A percentile compares a stretch with the other conserved stretches of the same genome.
phyloP scores from a whole-genome alignment of 2,329 filamentous ascomycete species.

The Paramyrothecium roridum region DNA sequence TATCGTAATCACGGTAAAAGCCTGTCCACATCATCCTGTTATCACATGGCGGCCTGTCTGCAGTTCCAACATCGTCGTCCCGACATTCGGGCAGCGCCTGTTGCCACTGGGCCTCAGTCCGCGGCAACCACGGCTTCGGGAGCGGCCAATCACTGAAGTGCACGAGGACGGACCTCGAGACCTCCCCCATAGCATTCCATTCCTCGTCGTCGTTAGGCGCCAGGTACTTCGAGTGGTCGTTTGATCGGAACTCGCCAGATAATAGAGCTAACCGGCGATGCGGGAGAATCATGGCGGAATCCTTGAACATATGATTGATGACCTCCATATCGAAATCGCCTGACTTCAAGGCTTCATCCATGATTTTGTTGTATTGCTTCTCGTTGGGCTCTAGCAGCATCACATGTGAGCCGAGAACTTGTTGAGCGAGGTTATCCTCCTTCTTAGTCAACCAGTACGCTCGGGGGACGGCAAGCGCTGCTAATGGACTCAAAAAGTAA shows the following conservation, averaged over 20 bases:
- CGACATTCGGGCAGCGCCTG: slow-evolving; percentile 1
- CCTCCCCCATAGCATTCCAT: slow-evolving; percentile 3
- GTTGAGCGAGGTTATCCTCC: not conserved
- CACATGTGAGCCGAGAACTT: slow-evolving; percentile 5
- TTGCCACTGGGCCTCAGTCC: slow-evolving; percentile 4
- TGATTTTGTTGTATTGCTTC: slow-evolving; percentile 1
- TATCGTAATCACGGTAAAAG: slow-evolving; percentile 3
- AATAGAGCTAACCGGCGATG: slow-evolving; percentile 7
- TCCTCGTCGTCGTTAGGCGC: slow-evolving; percentile 3
- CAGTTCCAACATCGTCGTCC: not conserved
- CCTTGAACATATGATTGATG: slow-evolving; percentile 9
- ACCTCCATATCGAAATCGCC: slow-evolving; percentile 11
- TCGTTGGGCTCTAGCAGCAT: slow-evolving; percentile 8
- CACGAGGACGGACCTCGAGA: not conserved
- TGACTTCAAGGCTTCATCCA: slow-evolving; percentile 4
- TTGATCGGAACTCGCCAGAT: slow-evolving; percentile 5
- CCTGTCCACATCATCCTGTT: slow-evolving; percentile 3
- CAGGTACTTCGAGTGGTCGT: slow-evolving; percentile 8
- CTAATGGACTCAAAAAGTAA: slow-evolving; percentile 2
- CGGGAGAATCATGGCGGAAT: slow-evolving; percentile 10
- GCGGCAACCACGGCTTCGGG: slow-evolving; percentile 3
- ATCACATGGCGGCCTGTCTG: not conserved
- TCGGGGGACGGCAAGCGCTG: slow-evolving; percentile 4
- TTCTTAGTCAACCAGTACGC: slow-evolving; percentile 4
- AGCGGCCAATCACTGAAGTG: slow-evolving; percentile 6